These are phyloP conservation scores for Malania oleifera DNA, from an alignment of 164 flowering plant genomes.

Conservation along the genomic window DNA sequence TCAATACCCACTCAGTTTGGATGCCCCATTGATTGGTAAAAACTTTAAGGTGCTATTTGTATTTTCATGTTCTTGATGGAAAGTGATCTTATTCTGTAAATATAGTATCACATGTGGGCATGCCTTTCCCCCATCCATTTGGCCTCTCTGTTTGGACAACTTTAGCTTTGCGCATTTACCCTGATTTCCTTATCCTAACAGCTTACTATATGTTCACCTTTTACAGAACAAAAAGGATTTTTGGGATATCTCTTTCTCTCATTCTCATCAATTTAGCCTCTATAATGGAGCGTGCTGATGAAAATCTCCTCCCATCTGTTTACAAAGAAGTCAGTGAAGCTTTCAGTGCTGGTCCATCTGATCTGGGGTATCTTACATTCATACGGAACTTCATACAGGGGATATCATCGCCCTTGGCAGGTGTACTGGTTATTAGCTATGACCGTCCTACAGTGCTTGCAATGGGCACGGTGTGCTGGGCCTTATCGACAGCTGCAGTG, in stretches of 20 bases:
- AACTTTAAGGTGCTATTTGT: too few relatives aligned
- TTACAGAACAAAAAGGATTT: constrained; percentile 52
- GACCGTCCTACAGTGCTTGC: constrained; percentile 90
- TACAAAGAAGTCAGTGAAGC: constrained; percentile 98
- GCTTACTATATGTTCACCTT: constrained; percentile 7
- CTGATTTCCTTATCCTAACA: neutral
- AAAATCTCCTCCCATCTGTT: constrained; percentile 88
- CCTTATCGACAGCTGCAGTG: constrained; percentile 95
- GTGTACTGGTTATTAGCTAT: constrained; percentile 62
- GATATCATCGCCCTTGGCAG: constrained; percentile 79
- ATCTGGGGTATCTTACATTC: constrained; percentile 89
- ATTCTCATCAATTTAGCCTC: constrained; percentile 89
- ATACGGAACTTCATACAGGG: constrained; percentile 81
- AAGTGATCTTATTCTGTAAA: too few relatives aligned
- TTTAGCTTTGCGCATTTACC: neutral
- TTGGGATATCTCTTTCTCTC: constrained; percentile 81
- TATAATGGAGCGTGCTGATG: constrained; percentile 96
- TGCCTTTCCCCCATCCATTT: neutral
- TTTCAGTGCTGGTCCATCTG: constrained; percentile 78
- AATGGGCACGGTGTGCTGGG: constrained; percentile 83
- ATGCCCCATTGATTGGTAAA: too few relatives aligned
- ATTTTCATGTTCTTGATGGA: too few relatives aligned
- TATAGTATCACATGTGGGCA: neutral
- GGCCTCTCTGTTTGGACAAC: neutral
- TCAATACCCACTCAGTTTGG: too few relatives aligned